phyloP scores from a whole-genome alignment of 345 rosid genomes.

The Ricinus communis region DNA sequence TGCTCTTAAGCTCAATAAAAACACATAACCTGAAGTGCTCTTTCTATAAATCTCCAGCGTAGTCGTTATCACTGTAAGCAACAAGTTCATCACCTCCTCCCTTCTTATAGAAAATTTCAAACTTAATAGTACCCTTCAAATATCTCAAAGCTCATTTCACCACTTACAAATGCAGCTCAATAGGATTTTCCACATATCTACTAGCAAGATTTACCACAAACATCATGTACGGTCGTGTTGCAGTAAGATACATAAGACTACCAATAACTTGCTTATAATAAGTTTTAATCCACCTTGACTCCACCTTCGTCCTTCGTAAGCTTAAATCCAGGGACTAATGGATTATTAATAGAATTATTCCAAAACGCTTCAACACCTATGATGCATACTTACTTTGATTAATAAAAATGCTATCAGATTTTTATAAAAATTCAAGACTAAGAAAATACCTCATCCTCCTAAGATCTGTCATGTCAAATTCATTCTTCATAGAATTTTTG shows the following conservation, averaged over 20 bases:
- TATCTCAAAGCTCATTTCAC: neutral
- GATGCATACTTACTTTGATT: too few relatives aligned
- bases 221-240: too few relatives aligned
- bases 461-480: too few relatives aligned
- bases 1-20: neutral
- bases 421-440: too few relatives aligned
- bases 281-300: neutral
- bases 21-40: neutral
- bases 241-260: too few relatives aligned
- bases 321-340: slow-evolving; percentile 5
- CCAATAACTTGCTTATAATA: too few relatives aligned
- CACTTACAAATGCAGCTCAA: neutral
- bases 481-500: too few relatives aligned
- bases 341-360: neutral
- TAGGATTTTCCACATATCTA: too few relatives aligned
- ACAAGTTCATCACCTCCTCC: neutral
- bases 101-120: neutral
- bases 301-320: too few relatives aligned
- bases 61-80: neutral
- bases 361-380: neutral
- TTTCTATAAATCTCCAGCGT: neutral
- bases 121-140: neutral
- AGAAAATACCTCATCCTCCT: too few relatives aligned
- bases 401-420: too few relatives aligned
- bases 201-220: too few relatives aligned